Percentiles rank a stretch among this genome's conserved stretches.
These are phyloP conservation scores for Lepidium africanum DNA, from an alignment of 345 rosid genomes.

Conservation along the genomic window DNA sequence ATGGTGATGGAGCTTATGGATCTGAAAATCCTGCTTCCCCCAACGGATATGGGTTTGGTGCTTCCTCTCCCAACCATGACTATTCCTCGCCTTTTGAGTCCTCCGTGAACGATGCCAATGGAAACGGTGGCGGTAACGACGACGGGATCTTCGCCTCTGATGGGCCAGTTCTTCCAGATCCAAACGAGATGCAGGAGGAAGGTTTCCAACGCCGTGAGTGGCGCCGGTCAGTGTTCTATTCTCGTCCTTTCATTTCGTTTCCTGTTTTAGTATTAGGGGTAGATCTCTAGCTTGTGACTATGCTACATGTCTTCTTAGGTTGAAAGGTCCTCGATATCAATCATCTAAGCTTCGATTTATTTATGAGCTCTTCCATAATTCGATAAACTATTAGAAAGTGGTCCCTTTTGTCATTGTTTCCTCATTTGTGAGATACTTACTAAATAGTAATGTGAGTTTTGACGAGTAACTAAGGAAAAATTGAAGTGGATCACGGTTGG, in stretches of 20 bases:
- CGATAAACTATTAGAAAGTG: not conserved
- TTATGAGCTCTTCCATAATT: not conserved
- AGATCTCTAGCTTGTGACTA: conserved; percentile 7
- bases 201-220: conserved; percentile 62
- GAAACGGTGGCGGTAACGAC: conserved; percentile 14
- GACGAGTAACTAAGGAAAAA: not conserved
- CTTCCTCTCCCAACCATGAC: conserved; percentile 33
- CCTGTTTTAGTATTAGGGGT: not conserved
- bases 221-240: conserved; percentile 53
- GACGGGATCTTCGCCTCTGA: conserved; percentile 37
- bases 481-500: not conserved
- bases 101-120: conserved; percentile 22
- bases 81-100: conserved; percentile 40
- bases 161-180: conserved; percentile 53
- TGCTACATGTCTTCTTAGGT: not conserved
- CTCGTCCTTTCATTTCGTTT: not conserved
- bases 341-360: not conserved
- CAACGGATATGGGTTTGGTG: conserved; percentile 38
- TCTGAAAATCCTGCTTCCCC: conserved; percentile 33
- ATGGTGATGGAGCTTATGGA: conserved; percentile 14
- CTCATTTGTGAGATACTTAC: not conserved
- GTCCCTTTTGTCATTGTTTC: not conserved
- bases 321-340: not conserved
- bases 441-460: not conserved
- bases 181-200: conserved; percentile 65